phyloP scores from a whole-genome alignment of 2,329 filamentous ascomycete species.

The Bipolaris bicolor region DNA sequence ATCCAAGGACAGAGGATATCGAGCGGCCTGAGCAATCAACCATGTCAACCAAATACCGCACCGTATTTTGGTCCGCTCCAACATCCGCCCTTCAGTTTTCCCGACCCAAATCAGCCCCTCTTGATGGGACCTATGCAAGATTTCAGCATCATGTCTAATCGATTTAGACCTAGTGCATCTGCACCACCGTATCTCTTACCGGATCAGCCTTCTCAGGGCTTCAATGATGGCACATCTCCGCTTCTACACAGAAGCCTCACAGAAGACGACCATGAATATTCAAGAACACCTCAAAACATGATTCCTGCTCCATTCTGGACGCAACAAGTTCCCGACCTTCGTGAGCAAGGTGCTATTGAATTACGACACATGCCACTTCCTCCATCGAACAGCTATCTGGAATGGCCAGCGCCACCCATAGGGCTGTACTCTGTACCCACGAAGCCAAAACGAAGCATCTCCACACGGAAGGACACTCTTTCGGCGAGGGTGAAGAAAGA shows the following conservation, averaged over 20 bases:
- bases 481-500: background rate
- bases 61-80: background rate
- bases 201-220: background rate
- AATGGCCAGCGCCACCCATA: constrained; percentile 24
- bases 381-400: background rate
- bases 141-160: no score
- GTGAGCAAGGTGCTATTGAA: background rate
- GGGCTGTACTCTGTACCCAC: constrained; percentile 28
- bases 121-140: no score
- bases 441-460: constrained; percentile 17
- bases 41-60: background rate
- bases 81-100: background rate
- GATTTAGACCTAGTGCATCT: background rate
- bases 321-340: background rate
- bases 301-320: background rate
- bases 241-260: background rate
- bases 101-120: no score
- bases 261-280: background rate
- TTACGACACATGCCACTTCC: background rate
- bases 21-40: background rate
- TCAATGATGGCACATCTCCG: constrained; percentile 1
- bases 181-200: background rate
- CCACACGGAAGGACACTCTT: constrained; percentile 6
- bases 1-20: background rate
- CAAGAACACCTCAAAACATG: background rate